phyloP scores from a whole-genome alignment of 495 filamentous ascomycete genomes.

The Aspergillus funiculosus region DNA sequence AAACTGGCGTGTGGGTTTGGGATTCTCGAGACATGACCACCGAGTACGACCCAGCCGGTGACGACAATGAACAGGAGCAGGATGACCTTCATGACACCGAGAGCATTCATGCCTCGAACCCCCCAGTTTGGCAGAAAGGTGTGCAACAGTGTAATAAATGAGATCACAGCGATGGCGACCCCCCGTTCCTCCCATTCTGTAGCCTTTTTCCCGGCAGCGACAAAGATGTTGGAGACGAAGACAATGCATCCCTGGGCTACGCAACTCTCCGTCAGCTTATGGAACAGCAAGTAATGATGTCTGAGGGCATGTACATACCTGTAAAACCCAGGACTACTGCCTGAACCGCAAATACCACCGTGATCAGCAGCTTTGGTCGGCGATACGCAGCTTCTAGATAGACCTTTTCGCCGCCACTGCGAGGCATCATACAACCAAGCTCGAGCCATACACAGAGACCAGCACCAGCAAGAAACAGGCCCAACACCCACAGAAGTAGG shows the following conservation, averaged over 20 bases:
- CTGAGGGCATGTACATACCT: not conserved
- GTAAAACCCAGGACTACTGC: constrained; percentile 3
- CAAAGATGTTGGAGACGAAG: constrained; percentile 28
- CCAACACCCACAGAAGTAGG: constrained; percentile 56
- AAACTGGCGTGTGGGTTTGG: constrained; percentile 21
- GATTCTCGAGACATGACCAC: constrained; percentile 21
- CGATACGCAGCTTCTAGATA: constrained; percentile 51
- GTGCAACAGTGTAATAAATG: constrained; percentile 29
- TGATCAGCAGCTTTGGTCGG: constrained; percentile 4
- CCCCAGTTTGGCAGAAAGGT: constrained; percentile 24
- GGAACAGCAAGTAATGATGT: not conserved
- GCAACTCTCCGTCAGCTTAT: not conserved
- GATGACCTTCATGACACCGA: constrained; percentile 36
- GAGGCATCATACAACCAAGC: constrained; percentile 60
- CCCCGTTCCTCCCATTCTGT: constrained; percentile 29
- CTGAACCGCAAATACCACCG: constrained; percentile 1
- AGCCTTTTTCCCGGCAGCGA: constrained; percentile 19
- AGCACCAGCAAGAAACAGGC: constrained; percentile 50
- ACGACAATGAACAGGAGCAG: constrained; percentile 38
- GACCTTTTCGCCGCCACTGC: constrained; percentile 62
- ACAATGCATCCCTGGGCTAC: constrained; percentile 7
- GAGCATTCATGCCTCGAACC: constrained; percentile 28
- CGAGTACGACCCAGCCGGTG: constrained; percentile 37
- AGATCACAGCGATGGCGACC: constrained; percentile 28
- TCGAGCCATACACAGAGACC: constrained; percentile 58